These are phyloP conservation scores for Saitozyma sp. DNA, from an alignment of 768 basidiomycete genomes.

Conservation along the genomic window DNA sequence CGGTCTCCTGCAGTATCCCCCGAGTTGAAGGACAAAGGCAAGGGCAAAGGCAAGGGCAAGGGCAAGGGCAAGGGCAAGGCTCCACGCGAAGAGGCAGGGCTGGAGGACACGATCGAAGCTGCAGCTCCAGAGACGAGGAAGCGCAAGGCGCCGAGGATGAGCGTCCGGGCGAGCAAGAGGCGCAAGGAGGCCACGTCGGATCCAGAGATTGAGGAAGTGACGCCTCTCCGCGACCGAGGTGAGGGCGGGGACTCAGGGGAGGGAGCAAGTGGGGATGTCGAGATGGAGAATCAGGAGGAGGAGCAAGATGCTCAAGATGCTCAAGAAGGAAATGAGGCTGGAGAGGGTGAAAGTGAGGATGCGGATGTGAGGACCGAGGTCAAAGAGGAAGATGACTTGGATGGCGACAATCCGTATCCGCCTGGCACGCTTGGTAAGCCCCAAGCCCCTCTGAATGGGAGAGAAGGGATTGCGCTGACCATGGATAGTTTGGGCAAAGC, in stretches of 20 bases:
- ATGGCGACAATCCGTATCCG: constrained; percentile 12
- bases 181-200: not conserved
- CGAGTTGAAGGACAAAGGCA: not conserved
- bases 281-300: constrained; percentile 5
- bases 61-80: constrained; percentile 2
- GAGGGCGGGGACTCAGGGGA: not conserved
- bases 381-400: constrained; percentile 6
- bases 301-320: constrained; percentile 8
- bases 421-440: constrained; percentile 53
- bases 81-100: too few relatives aligned
- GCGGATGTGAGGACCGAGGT: constrained; percentile 1
- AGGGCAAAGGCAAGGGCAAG: not conserved
- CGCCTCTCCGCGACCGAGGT: too few relatives aligned
- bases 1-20: not conserved
- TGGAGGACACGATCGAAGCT: not conserved
- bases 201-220: not conserved
- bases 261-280: constrained; percentile 2
- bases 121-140: not conserved
- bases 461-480: constrained; percentile 3
- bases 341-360: not conserved
- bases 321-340: constrained; percentile 2
- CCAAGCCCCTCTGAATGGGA: constrained; percentile 52
- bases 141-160: not conserved
- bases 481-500: constrained; percentile 77
- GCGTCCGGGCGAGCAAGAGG: constrained; percentile 1